Evolutionary conservation across 345 rosid genomes (phyloP), one percentile per base, ranked within the genome.

Genomic region (Syzygium jambos): DNA sequence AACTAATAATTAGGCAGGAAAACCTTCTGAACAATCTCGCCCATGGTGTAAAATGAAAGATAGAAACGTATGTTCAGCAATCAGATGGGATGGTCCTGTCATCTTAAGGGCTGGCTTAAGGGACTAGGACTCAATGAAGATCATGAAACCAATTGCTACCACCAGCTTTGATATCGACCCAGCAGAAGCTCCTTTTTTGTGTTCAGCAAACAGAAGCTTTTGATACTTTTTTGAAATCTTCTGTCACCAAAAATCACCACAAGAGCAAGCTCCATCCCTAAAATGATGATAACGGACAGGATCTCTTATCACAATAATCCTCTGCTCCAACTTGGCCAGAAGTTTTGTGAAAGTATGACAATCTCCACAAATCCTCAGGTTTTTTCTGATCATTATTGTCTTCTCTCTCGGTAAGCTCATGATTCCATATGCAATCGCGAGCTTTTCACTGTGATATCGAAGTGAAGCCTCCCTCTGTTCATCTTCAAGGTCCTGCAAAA

Each of bases 261-360:
- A 94, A 16, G 95, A 95, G 92, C 95, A 96, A 82, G 84, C 82
- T 78, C 97, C 95, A 88, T 92, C 91, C 11, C 54, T 63, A 34
- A 96, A 95, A 86, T 95, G 95, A 92, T 96, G 95, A 87, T 95
- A 93, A 41, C 96, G 91, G 14, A 95, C 89, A 3, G 95, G 95
- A 91, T 93, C 97, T 87, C 97, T 89, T 52, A 94, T 91, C 30
- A 96, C 95, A 30, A 95, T 87, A n/a, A 46, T 54, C 21, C 94
- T 91, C 22, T 85, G 63, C 92, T 95, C 96, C 88, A 90, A 82
- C 91, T 93, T 93, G 3, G 95, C 87, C 2, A 89, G 89, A 56
- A 95, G 94, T 89, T 94, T 95, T 54, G 92, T 91, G 85, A 95
- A 95, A 54, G 89, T 90, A 91, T 93, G 98, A 89, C 95, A 95